Evolutionary conservation across 2,329 filamentous ascomycete species (phyloP), one percentile per base, ranked within the genome.

Genomic region (Colletotrichum sp.): DNA sequence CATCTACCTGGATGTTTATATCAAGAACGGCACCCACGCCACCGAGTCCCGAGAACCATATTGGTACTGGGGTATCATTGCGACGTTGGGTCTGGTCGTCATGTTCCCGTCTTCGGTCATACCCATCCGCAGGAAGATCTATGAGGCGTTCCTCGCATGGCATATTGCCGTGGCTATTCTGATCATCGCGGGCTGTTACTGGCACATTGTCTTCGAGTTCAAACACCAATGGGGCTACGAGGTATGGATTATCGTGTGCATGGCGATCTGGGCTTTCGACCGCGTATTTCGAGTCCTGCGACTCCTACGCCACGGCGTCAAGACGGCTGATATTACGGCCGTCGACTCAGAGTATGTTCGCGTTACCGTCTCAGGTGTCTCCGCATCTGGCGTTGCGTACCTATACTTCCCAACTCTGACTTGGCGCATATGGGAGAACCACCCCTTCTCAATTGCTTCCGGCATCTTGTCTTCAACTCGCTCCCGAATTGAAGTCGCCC

Each of bases 401-500:
- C 79, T 85, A 1, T 80, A 80, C 77, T 85, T 85, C 67, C 83
- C 83, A n/a, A 81, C 81, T 0, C 70, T 85, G 15, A 78, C 79
- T 43, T 84, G 84, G 83, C 77, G 80, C 2, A 78, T 85, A 67
- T 85, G 84, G 84, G 83, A 85, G 63, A 84, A 77, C 24, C 84
- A 85, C 60, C 84, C 84, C 6, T 84, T 85, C 67, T 85, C 83
- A 0, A 81, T 84, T 15, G 76, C 76, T 10, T 64, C 61, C 36
- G 32, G 5, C 15, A 43, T 64, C 5, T 32, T 63, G 7, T 63
- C 16, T 15, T 34, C 30, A 2, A 18, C 26, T 30, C 26, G 3
- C 16, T 21, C 58, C 15, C 58, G 58, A 58, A 8, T 18, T 30
- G 26, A 58, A 58, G 24, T 30, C 24, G 0, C 24, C 5, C 55